A percentile compares a stretch with the other conserved stretches of the same genome.
Conservation (phyloP, 805 yeast genomes). For the Cyberlindnera euphorbiae region DNA sequence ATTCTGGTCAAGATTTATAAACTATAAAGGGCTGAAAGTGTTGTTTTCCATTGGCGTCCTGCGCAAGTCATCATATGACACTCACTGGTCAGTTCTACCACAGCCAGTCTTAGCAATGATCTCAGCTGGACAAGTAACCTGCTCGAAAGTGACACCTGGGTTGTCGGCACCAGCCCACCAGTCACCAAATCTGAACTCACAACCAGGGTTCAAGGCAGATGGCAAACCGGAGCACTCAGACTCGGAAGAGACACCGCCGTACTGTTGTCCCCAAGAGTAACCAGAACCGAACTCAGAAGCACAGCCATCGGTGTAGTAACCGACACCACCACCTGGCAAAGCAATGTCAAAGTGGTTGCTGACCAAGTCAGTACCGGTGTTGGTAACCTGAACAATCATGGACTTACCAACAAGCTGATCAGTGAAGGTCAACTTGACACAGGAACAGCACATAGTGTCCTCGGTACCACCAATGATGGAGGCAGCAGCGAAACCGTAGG, state of each 20-base stretch:
- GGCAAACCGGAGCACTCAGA: slow-evolving; percentile 9
- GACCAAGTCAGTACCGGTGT: slow-evolving; percentile 12
- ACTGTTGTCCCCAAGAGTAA: slow-evolving; percentile 11
- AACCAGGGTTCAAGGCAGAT: slow-evolving; percentile 7
- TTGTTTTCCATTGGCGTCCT: no score
- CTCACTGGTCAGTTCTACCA: slow-evolving; percentile 13
- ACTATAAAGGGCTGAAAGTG: no score
- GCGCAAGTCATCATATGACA: no score
- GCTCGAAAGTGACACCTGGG: slow-evolving; percentile 15
- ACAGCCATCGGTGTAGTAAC: slow-evolving; percentile 11
- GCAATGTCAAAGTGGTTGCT: slow-evolving; percentile 15
- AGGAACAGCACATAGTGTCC: slow-evolving; percentile 13
- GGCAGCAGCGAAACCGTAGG: slow-evolving; percentile 16
- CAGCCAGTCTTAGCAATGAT: slow-evolving; percentile 12
- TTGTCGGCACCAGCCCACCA: slow-evolving; percentile 15
- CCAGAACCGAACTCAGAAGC: slow-evolving; percentile 12
- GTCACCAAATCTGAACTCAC: slow-evolving; percentile 14
- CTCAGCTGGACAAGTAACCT: slow-evolving; percentile 14
- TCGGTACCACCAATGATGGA: slow-evolving; percentile 10
- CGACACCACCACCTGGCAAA: slow-evolving; percentile 15
- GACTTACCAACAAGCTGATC: slow-evolving; percentile 10
- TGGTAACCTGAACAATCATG: slow-evolving; percentile 13
- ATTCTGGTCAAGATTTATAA: no score
- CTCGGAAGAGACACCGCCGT: slow-evolving; percentile 12
- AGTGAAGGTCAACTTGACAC: slow-evolving; percentile 13